A percentile compares a stretch with the other conserved stretches of the same genome.
Conservation (phyloP, 257 asterid species). For the Thymus mandschuricus region DNA sequence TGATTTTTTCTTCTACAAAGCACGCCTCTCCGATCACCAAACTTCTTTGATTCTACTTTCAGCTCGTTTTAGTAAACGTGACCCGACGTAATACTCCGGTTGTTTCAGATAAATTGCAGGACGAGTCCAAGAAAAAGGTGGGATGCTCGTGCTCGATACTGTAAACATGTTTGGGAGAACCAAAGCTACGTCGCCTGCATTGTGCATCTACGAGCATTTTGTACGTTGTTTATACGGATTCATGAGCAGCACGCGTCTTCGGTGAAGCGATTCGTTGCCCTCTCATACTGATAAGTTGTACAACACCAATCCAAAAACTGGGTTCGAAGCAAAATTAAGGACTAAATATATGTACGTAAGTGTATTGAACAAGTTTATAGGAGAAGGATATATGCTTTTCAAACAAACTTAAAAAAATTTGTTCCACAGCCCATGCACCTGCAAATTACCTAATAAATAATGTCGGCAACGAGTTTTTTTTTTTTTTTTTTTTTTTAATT, state of each 20-base stretch:
- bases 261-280: constrained; percentile 9
- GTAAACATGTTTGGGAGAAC: constrained; percentile 29
- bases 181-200: constrained; percentile 32
- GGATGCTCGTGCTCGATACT: constrained; percentile 81
- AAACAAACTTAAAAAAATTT: neutral
- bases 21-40: too few species aligned
- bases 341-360: constrained; percentile 17
- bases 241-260: constrained; percentile 23
- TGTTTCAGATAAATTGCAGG: constrained; percentile 67
- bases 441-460: too few species aligned
- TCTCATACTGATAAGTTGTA: constrained; percentile 4
- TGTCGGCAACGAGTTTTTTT: too few species aligned
- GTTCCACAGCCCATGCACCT: too few species aligned
- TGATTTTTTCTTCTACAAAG: too few species aligned
- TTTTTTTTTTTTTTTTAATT: too few species aligned
- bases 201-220: constrained; percentile 31
- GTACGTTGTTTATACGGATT: constrained; percentile 37
- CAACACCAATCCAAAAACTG: constrained; percentile 6
- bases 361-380: constrained; percentile 26
- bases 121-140: constrained; percentile 53
- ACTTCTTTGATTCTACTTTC: too few species aligned
- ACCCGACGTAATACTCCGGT: neutral
- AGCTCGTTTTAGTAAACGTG: neutral
- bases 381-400: neutral
- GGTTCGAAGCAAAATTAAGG: neutral